Base-by-base conservation (phyloP, 495 filamentous ascomycete species). In the Lichenothelia convexa region DNA sequence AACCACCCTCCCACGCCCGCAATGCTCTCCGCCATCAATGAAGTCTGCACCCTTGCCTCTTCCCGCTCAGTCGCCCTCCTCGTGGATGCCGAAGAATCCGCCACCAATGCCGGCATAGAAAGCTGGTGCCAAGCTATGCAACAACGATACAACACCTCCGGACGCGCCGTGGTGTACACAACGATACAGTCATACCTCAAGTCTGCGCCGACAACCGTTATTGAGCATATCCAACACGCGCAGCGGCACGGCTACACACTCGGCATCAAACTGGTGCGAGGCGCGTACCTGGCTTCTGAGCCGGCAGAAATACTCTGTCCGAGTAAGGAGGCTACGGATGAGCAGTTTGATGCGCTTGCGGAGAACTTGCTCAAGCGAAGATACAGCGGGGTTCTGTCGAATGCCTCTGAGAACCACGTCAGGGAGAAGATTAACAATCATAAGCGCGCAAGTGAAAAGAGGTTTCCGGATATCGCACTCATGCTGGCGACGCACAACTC, bases 401-500 rank as follows among this genome's bases (percentile, higher is more conserved):
- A 49, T 6, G 50, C 56, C 4, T n/a, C n/a, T n/a, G n/a, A n/a
- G n/a, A n/a, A n/a, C n/a, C n/a, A n/a, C n/a, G n/a, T n/a, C n/a
- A n/a, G n/a, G n/a, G n/a, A n/a, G n/a, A n/a, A n/a, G n/a, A n/a
- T n/a, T n/a, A n/a, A n/a, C n/a, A n/a, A n/a, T n/a, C n/a, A n/a
- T n/a, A n/a, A n/a, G n/a, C n/a, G n/a, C n/a, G n/a, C n/a, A n/a
- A n/a, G n/a, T n/a, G n/a, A n/a, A n/a, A n/a, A n/a, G n/a, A n/a
- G n/a, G n/a, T 77, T 84, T 42, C 79, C 81, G 0, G 49, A 61
- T 3, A 66, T 80, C 18, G 68, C 71, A 45, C 57, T 91, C 21
- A 73, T 93, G 27, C 68, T 95, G 22, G 89, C 86, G 21, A 80
- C 79, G n/a, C 89, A 97, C 59, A 97, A 94, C 56, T 71, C 67